Percentiles rank a stretch among this genome's conserved stretches.
These are phyloP conservation scores for Vachellia pachyceras DNA, from an alignment of 306 rosid genomes.

Conservation along the genomic window DNA sequence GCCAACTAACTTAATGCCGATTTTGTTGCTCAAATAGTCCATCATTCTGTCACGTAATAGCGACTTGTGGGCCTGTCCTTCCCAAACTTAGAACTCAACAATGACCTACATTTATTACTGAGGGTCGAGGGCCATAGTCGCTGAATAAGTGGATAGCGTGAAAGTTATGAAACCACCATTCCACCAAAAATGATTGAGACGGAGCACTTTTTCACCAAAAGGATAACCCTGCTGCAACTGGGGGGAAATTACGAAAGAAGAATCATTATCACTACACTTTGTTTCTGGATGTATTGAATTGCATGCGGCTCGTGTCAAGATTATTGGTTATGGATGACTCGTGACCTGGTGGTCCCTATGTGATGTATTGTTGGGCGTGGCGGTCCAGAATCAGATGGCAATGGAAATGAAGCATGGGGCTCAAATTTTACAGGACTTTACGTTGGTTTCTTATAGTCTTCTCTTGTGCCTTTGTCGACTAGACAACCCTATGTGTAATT, in stretches of 20 bases:
- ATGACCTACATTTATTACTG: conserved; percentile 4
- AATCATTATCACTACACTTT: not conserved
- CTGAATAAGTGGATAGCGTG: not conserved
- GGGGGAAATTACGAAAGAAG: not conserved
- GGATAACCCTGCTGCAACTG: no score
- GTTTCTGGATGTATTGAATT: not conserved
- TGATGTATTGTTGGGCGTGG: not conserved
- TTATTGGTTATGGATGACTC: not conserved
- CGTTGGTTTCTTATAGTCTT: not conserved
- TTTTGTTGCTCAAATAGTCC: conserved; percentile 32
- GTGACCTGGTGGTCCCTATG: not conserved
- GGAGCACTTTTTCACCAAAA: not conserved
- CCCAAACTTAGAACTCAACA: conserved; percentile 13
- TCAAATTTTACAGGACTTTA: not conserved
- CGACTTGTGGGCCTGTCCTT: not conserved
- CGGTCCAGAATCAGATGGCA: not conserved
- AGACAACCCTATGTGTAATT: not conserved
- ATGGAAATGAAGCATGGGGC: not conserved
- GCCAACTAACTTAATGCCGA: conserved; percentile 48
- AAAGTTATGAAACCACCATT: conserved; percentile 1
- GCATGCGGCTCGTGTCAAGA: not conserved
- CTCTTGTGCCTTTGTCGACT: not conserved
- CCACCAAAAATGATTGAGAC: not conserved
- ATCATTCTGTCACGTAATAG: conserved; percentile 1
- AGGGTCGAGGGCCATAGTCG: not conserved